Evolutionary conservation across 257 asterid genomes (phyloP), one percentile per base, ranked within the genome.

Genomic region (Lantana camara): DNA sequence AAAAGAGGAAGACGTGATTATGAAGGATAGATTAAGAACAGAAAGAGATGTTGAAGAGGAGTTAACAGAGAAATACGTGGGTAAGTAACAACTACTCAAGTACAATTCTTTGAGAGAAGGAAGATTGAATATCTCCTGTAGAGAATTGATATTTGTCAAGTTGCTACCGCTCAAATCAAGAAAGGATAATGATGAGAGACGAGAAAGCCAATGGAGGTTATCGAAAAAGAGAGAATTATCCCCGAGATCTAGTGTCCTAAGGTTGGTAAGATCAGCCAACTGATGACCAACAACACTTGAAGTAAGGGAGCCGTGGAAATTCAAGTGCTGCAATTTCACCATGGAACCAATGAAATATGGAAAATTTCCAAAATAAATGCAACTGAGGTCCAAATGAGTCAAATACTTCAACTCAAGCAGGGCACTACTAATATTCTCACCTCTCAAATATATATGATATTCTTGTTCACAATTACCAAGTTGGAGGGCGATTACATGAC

Each of bases 401-500:
- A 80, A 56, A 48, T 77, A 66, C 32, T 48, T 63, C 55, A 74
- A 41, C 7, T 68, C 74, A 14, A 75, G 63, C 34, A 80, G 66
- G 10, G 55, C 59, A 51, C 32, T 20, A 41, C 68, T 53, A 5
- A 76, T 59, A n/a, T n/a, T n/a, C 7, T 69, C 64, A 61, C 85
- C 80, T 71, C 48, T 27, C 48, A 74, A 49, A 4, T 0, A 9
- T 0, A 0, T 15, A n/a, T 11, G 0, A 2, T 12, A 1, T 5
- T 5, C 9, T 10, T 35, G 32, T 2, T 3, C 9, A 35, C 8
- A 7, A 9, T 5, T 1, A 11, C 9, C n/a, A 5, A 72, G 51
- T 4, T 8, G 52, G n/a, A 65, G 52, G 3, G 24, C 22, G 5
- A 63, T 72, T 20, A 72, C 77, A 13, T 32, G 63, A 9, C 16